These are phyloP conservation scores for Xylariaceae sp. DNA, from an alignment of 2,329 filamentous ascomycete species.

Conservation along the genomic window DNA sequence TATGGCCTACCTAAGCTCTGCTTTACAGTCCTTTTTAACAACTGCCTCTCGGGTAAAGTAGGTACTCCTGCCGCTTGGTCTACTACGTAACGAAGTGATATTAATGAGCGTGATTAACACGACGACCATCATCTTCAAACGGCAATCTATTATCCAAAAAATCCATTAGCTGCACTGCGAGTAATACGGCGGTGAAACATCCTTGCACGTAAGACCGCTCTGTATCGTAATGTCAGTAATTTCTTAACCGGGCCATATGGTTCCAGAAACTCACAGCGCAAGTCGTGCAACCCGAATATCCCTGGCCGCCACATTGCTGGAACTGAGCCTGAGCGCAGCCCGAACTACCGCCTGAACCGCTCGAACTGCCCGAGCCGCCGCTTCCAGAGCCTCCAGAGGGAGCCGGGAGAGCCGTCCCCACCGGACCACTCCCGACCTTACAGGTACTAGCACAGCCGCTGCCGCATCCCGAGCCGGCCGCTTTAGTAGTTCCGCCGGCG, in stretches of 20 bases:
- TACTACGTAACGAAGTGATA: too few species aligned
- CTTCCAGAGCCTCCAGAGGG: conserved; percentile 10
- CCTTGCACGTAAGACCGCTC: conserved; percentile 44
- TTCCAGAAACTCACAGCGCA: conserved; percentile 43
- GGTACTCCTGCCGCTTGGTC: too few species aligned
- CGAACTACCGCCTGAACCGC: conserved; percentile 17
- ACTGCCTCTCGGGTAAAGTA: too few species aligned
- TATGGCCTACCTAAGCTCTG: too few species aligned
- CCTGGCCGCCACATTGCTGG: conserved; percentile 49
- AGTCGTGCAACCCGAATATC: conserved; percentile 49
- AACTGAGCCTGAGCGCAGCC: conserved; percentile 44
- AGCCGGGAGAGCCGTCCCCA: conserved; percentile 33
- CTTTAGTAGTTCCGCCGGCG: conserved; percentile 48
- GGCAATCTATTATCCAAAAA: not conserved
- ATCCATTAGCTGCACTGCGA: conserved; percentile 43
- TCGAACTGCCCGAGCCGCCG: too few species aligned
- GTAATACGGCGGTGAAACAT: conserved; percentile 47
- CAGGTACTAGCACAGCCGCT: conserved; percentile 49
- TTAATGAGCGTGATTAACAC: not conserved
- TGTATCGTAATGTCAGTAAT: conserved; percentile 25
- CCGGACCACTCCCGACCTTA: conserved; percentile 41
- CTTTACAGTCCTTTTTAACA: too few species aligned
- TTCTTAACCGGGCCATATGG: not conserved
- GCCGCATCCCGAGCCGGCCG: conserved; percentile 47
- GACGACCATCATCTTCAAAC: not conserved